Evolutionary conservation across 2,329 filamentous ascomycete species (phyloP).

Genomic region (Penicillium sp.): DNA sequence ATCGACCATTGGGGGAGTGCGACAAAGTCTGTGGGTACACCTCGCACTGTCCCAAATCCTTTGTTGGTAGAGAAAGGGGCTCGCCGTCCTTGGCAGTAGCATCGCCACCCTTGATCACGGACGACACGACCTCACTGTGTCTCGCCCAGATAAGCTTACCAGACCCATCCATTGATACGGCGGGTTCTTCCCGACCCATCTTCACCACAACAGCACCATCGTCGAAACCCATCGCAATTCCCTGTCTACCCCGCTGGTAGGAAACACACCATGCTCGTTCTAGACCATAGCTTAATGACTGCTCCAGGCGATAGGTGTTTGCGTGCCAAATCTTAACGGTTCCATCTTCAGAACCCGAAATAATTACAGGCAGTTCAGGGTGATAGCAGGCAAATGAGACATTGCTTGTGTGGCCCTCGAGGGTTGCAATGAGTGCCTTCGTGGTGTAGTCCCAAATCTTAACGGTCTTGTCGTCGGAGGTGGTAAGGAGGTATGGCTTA

Average conservation of each 20-base stretch:
- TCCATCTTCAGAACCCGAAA: conserved; percentile 95
- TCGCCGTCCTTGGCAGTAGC: conserved; percentile 81
- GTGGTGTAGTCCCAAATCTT: conserved; percentile 99
- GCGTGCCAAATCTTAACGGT: conserved; percentile 98
- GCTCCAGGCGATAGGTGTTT: conserved; percentile 93
- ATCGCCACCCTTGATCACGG: conserved; percentile 92
- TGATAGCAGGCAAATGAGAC: conserved; percentile 98
- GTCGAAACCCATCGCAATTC: conserved; percentile 92
- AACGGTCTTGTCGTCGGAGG: conserved; percentile 92
- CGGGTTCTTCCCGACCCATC: conserved; percentile 94
- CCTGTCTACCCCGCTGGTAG: conserved; percentile 91
- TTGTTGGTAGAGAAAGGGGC: conserved; percentile 80
- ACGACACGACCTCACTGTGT: conserved; percentile 91
- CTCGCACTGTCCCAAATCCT: conserved; percentile 94
- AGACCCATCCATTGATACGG: conserved; percentile 93
- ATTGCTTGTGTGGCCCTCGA: conserved; percentile 96
- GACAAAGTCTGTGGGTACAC: conserved; percentile 92
- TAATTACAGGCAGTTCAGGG: conserved; percentile 92
- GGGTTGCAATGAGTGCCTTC: conserved; percentile 91
- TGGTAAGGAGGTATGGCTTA: conserved; percentile 86
- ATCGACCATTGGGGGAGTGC: conserved; percentile 93
- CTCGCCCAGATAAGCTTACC: conserved; percentile 96
- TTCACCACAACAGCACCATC: conserved; percentile 97
- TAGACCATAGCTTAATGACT: conserved; percentile 91
- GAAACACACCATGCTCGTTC: conserved; percentile 97